phyloP scores from a whole-genome alignment of 2,329 filamentous ascomycete genomes.

The Hymenoscyphus occultus region DNA sequence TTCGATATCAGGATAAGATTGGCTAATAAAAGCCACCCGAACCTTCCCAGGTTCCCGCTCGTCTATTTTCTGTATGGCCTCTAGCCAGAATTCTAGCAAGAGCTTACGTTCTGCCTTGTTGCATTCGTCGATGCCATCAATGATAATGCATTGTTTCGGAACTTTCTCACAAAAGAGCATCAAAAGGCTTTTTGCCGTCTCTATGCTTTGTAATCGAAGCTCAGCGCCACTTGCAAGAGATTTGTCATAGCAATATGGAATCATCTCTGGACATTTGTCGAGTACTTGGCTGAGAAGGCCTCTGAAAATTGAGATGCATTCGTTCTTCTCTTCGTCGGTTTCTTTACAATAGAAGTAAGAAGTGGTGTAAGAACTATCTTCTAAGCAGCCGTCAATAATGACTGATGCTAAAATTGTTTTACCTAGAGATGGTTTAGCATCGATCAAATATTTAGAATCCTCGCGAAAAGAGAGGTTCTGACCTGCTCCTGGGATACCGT shows the following conservation, averaged over 20 bases:
- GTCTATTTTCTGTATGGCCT: slow-evolving; percentile 13
- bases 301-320: slow-evolving; percentile 36
- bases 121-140: slow-evolving; percentile 46
- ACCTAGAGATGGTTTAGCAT: slow-evolving; percentile 25
- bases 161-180: slow-evolving; percentile 24
- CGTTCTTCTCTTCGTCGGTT: slow-evolving; percentile 33
- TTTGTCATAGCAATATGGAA: slow-evolving; percentile 38
- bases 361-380: slow-evolving; percentile 19
- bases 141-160: slow-evolving; percentile 34
- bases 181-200: slow-evolving; percentile 36
- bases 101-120: slow-evolving; percentile 33
- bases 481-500: slow-evolving; percentile 42
- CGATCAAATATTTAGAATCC: not conserved
- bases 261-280: slow-evolving; percentile 30
- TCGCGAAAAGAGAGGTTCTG: slow-evolving; percentile 11
- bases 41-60: slow-evolving; percentile 18
- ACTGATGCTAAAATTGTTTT: slow-evolving; percentile 42
- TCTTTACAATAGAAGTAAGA: slow-evolving; percentile 43
- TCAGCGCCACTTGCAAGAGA: slow-evolving; percentile 33
- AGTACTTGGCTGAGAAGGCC: slow-evolving; percentile 39
- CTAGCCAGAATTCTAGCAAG: slow-evolving; percentile 35
- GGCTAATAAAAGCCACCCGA: slow-evolving; percentile 39
- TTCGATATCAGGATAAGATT: slow-evolving; percentile 36
- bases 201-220: slow-evolving; percentile 29
- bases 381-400: slow-evolving; percentile 36